phyloP scores from a whole-genome alignment of 352 stramenopile genomes.

The Phytophthora pisi region DNA sequence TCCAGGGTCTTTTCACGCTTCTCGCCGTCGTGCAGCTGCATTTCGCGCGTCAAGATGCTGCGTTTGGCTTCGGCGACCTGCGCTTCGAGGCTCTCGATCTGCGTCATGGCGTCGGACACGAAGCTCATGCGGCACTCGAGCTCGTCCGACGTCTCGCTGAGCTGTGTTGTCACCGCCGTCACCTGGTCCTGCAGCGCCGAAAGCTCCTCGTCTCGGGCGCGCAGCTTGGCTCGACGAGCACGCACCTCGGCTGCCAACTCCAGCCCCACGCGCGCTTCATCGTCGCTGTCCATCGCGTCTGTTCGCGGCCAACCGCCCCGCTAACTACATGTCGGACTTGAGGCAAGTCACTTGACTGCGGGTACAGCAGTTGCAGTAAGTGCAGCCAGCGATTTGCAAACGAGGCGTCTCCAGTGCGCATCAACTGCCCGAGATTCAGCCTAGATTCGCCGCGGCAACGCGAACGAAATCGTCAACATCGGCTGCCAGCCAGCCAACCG shows the following conservation, averaged over 20 bases:
- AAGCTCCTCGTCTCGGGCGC: conserved; percentile 42
- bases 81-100: conserved; percentile 47
- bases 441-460: conserved; percentile 14
- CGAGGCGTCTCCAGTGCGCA: not conserved
- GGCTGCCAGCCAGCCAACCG: not conserved
- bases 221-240: conserved; percentile 38
- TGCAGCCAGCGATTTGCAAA: conserved; percentile 11
- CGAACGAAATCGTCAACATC: conserved; percentile 21
- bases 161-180: conserved; percentile 40
- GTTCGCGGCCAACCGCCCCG: conserved; percentile 4
- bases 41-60: conserved; percentile 60
- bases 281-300: conserved; percentile 31
- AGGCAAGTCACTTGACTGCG: too few species aligned
- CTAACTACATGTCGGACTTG: not conserved
- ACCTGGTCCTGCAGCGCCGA: conserved; percentile 45
- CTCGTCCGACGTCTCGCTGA: conserved; percentile 64
- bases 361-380: not conserved
- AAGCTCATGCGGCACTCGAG: conserved; percentile 60
- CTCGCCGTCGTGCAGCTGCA: conserved; percentile 59
- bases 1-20: conserved; percentile 43
- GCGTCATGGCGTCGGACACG: conserved; percentile 50
- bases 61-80: conserved; percentile 54
- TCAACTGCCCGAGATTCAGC: not conserved
- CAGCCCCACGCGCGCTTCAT: conserved; percentile 34
- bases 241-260: conserved; percentile 45